phyloP scores from a whole-genome alignment of 2,329 filamentous ascomycete genomes.

The Fusarium sp. region DNA sequence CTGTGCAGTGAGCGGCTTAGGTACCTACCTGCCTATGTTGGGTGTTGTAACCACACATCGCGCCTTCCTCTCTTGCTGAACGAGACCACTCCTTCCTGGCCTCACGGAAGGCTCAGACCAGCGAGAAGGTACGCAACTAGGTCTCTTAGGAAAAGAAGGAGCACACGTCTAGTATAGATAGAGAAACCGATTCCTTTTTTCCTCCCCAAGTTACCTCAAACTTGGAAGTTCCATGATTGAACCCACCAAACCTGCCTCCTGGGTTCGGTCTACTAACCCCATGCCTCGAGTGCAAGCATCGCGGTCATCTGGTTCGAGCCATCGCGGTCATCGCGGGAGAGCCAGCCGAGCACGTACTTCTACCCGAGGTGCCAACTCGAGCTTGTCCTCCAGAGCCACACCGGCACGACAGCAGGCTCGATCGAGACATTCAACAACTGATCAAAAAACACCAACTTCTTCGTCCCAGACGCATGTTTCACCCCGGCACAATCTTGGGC shows the following conservation, averaged over 20 bases:
- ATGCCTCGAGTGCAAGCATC: slow-evolving; percentile 30
- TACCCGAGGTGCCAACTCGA: background rate
- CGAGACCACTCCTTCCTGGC: background rate
- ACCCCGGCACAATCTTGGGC: background rate
- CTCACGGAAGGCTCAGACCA: background rate
- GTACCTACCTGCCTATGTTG: too few relatives aligned
- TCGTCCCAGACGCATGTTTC: background rate
- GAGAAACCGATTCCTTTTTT: background rate
- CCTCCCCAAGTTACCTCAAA: background rate
- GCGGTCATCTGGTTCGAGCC: slow-evolving; percentile 11
- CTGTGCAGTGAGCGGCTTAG: background rate
- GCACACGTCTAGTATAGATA: background rate
- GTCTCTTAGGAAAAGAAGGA: background rate
- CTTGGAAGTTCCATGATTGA: background rate
- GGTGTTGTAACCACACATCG: background rate
- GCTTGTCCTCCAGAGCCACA: slow-evolving; percentile 14
- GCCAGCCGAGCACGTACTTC: slow-evolving; percentile 1
- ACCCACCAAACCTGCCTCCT: background rate
- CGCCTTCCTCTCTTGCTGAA: background rate
- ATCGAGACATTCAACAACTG: background rate
- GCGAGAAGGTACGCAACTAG: background rate
- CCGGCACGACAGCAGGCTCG: slow-evolving; percentile 3
- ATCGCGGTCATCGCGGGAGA: slow-evolving; percentile 16
- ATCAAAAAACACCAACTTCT: background rate
- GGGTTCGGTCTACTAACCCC: background rate